Percentiles rank a stretch among this genome's conserved stretches.
phyloP scores from a whole-genome alignment of 495 filamentous ascomycete genomes.

The Hyaloscypha bicolor region DNA sequence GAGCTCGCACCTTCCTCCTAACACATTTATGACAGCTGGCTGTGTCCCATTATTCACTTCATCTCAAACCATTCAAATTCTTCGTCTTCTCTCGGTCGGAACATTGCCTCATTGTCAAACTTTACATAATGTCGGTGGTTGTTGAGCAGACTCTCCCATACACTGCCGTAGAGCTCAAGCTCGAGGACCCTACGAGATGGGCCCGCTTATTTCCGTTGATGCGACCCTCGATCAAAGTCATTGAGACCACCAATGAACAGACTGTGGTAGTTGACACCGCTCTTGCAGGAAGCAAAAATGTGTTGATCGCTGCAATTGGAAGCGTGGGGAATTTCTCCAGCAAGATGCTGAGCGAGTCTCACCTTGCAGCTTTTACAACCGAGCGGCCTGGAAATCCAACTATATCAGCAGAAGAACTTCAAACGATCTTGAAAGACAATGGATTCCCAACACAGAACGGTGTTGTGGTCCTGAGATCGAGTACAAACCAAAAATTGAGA shows the following conservation, averaged over 20 bases:
- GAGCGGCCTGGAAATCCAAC: constrained; percentile 3
- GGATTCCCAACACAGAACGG: constrained; percentile 23
- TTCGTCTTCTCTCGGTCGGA: background rate
- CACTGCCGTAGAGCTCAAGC: constrained; percentile 9
- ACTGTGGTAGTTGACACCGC: constrained; percentile 17
- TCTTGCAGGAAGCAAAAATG: constrained; percentile 16
- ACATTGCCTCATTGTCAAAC: background rate
- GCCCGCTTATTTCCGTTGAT: constrained; percentile 25
- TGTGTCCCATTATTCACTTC: background rate
- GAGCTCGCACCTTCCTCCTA: background rate
- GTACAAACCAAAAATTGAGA: constrained; percentile 12
- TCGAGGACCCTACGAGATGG: constrained; percentile 23
- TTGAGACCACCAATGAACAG: constrained; percentile 11
- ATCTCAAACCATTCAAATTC: background rate
- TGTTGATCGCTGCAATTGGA: constrained; percentile 19
- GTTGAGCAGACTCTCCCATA: constrained; percentile 24
- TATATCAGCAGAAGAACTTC: constrained; percentile 13
- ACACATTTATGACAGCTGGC: background rate
- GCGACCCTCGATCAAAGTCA: constrained; percentile 23
- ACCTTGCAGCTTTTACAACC: constrained; percentile 21
- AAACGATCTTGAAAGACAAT: constrained; percentile 15
- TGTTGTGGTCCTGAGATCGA: constrained; percentile 18
- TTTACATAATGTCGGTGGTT: constrained; percentile 20
- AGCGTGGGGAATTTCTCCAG: constrained; percentile 19
- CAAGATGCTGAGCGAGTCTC: constrained; percentile 21